Evolutionary conservation across 176 grass and related monocot species (phyloP), one percentile per base, ranked within the genome.

Genomic region (Oryza officinalis): DNA sequence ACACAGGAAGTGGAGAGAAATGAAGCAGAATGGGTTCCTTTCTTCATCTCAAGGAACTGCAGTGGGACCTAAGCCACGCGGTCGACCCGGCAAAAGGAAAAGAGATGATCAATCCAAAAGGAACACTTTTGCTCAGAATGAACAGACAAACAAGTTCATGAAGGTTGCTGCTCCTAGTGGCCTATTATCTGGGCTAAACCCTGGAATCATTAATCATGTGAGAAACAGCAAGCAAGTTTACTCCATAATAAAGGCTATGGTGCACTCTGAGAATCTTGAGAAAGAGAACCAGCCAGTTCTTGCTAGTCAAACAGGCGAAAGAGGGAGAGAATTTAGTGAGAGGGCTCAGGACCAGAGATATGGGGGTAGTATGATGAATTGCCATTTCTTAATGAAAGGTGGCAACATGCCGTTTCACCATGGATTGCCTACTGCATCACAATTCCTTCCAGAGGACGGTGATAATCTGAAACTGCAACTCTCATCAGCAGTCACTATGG

Each of bases 201-300:
- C 96, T 63, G 96, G 96, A 84, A 99, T 99, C 40, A 99, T 99
- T 77, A 99, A 99, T 60, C 96, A 99, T 88, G 93, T 99, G 8
- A 93, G 96, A 83, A 99, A 99, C 67, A 99, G 93, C 81, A 99
- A 99, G 69, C 96, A 99, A 80, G 96, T 99, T 27, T 90, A 94
- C 70, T 92, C 96, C 63, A 99, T 99, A 81, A 99, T 99, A 90
- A 88, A 99, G 84, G 89, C 96, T 49, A 89, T 99, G 76, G 96
- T 99, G 26, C 88, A 27, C 25, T 91, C 90, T 2, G 92, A 97
- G 86, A 94, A 85, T 84, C 71, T 80, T 20, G 90, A 94, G 44
- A 87, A 65, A 75, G 85, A 85, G 13, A 79, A 10, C 37, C 88
- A 86, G 46, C 63, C 74, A 25, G 75, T 35, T 63, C 73, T 35